Conservation (phyloP, 192 early-diverging fungal genomes). For the Cladochytrium replicatum region DNA sequence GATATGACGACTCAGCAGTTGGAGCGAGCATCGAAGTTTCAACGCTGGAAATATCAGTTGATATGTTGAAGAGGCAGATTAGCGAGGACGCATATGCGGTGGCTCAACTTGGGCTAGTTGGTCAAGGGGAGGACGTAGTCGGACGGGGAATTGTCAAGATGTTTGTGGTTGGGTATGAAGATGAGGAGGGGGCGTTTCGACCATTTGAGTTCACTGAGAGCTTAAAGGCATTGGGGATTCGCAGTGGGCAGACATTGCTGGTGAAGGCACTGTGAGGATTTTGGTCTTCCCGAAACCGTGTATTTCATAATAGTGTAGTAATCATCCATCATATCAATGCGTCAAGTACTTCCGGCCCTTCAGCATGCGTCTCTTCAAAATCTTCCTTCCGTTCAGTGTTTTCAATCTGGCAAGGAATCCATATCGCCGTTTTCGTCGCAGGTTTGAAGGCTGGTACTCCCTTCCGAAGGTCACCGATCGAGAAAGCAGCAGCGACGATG, state of each 20-base stretch:
- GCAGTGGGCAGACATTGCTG: too few species aligned
- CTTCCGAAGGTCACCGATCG: conserved; percentile 79
- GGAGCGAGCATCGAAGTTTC: conserved; percentile 15
- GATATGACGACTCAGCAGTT: background rate
- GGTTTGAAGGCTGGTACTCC: conserved; percentile 85
- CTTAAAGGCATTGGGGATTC: conserved; percentile 23
- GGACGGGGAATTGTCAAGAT: conserved; percentile 15
- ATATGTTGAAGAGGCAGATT: conserved; percentile 30
- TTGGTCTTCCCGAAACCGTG: conserved; percentile 39
- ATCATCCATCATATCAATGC: conserved; percentile 48
- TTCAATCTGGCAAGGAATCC: conserved; percentile 80
- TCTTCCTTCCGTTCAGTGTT: conserved; percentile 66
- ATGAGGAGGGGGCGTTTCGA: conserved; percentile 10
- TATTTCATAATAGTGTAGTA: conserved; percentile 2
- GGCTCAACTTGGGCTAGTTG: conserved; percentile 13
- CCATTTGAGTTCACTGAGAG: conserved; percentile 24
- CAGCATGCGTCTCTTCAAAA: conserved; percentile 60
- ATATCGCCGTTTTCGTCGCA: conserved; percentile 82
- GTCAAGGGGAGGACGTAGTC: conserved; percentile 12
- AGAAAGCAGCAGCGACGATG: conserved; percentile 40
- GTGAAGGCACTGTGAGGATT: too few species aligned
- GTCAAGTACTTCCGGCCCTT: conserved; percentile 86
- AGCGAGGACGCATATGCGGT: conserved; percentile 20
- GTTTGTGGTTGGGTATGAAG: conserved; percentile 1
- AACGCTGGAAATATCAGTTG: conserved; percentile 22